These are phyloP conservation scores for Fusarium acutatum DNA, from an alignment of 2,329 filamentous ascomycete genomes.

Conservation along the genomic window DNA sequence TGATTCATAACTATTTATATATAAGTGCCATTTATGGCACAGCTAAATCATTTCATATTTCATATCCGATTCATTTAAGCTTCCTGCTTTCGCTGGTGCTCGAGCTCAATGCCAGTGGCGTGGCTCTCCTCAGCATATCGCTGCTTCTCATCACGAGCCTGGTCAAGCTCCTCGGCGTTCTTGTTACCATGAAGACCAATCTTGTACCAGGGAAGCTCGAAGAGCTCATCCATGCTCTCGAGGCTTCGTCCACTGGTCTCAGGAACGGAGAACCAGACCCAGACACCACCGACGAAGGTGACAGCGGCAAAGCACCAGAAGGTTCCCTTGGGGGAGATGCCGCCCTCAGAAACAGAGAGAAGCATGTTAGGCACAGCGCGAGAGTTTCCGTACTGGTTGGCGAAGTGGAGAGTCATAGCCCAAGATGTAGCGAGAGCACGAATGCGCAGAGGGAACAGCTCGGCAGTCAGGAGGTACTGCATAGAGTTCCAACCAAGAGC, in stretches of 20 bases:
- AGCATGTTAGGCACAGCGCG: conserved; percentile 81
- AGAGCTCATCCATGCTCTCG: conserved; percentile 77
- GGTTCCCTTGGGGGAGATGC: conserved; percentile 69
- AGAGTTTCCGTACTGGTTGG: conserved; percentile 80
- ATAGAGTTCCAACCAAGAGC: conserved; percentile 78
- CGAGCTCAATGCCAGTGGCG: conserved; percentile 47
- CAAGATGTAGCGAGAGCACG: conserved; percentile 75
- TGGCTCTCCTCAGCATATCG: conserved; percentile 45
- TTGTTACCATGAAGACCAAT: conserved; percentile 69
- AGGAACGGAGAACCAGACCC: conserved; percentile 77
- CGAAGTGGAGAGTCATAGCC: conserved; percentile 82
- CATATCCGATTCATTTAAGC: conserved; percentile 2
- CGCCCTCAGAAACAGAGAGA: conserved; percentile 55
- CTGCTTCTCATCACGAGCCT: conserved; percentile 56
- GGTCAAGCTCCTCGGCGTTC: conserved; percentile 59
- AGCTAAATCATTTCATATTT: not conserved
- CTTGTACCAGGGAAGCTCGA: conserved; percentile 76
- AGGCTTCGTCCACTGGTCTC: conserved; percentile 74
- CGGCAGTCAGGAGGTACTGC: conserved; percentile 81
- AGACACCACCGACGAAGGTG: conserved; percentile 72
- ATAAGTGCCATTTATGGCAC: not conserved
- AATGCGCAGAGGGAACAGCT: conserved; percentile 79
- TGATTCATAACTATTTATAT: conserved; percentile 16
- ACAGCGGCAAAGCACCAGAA: conserved; percentile 80
- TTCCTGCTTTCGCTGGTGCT: conserved; percentile 42